These are phyloP conservation scores for Lactifluus echinatus DNA, from an alignment of 768 basidiomycete species.

Conservation along the genomic window DNA sequence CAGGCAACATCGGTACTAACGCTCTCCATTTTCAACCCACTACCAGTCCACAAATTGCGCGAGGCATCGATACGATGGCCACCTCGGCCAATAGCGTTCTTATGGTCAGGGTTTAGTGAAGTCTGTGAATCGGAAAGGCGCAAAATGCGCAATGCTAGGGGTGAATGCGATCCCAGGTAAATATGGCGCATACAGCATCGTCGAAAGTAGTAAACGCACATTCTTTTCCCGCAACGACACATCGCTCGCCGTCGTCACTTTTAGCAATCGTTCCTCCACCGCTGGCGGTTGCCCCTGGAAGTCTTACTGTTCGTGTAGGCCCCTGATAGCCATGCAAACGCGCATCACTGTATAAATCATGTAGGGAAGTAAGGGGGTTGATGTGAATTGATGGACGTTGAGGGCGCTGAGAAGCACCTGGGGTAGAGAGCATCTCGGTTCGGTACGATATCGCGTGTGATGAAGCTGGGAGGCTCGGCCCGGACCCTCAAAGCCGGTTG, in stretches of 20 bases:
- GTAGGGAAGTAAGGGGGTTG: neutral
- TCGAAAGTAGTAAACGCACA: slow-evolving; percentile 35
- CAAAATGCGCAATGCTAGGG: slow-evolving; percentile 30
- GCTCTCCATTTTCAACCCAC: slow-evolving; percentile 70
- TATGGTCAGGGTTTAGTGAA: slow-evolving; percentile 22
- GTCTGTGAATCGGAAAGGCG: slow-evolving; percentile 45
- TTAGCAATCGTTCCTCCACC: slow-evolving; percentile 63
- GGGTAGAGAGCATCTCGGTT: slow-evolving; percentile 6
- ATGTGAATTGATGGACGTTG: slow-evolving; percentile 12
- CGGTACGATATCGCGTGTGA: neutral
- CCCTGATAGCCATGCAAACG: slow-evolving; percentile 38
- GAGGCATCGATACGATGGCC: slow-evolving; percentile 64
- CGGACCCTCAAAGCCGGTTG: no score
- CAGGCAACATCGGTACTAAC: slow-evolving; percentile 76
- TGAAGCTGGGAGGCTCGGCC: no score
- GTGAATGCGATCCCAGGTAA: neutral
- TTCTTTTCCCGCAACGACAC: slow-evolving; percentile 73
- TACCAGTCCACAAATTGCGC: slow-evolving; percentile 71
- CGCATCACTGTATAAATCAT: slow-evolving; percentile 32
- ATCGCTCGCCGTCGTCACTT: slow-evolving; percentile 55
- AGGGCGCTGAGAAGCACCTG: slow-evolving; percentile 7
- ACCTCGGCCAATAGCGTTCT: slow-evolving; percentile 55
- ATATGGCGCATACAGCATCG: neutral
- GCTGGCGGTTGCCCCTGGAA: slow-evolving; percentile 47
- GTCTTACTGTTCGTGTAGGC: slow-evolving; percentile 45